A percentile compares a stretch with the other conserved stretches of the same genome.
These are phyloP conservation scores for Ambrosiella beaveri DNA, from an alignment of 2,329 filamentous ascomycete species.

Conservation along the genomic window DNA sequence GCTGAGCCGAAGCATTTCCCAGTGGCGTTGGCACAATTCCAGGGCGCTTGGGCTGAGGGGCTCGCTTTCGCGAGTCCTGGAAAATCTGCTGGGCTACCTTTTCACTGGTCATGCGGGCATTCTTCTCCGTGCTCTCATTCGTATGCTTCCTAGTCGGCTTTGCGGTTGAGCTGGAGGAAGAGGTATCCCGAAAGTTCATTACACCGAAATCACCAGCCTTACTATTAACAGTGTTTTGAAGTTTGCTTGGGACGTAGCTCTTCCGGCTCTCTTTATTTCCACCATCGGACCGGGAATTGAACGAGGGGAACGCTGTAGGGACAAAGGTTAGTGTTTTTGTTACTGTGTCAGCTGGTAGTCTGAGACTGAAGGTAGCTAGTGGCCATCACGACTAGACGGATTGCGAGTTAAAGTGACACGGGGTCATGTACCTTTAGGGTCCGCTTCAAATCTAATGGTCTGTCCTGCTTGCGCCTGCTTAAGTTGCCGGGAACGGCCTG, in stretches of 20 bases:
- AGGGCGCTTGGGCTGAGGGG: not conserved
- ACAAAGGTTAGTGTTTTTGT: constrained; percentile 1
- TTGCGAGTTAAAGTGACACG: too few species aligned
- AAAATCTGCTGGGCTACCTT: constrained; percentile 40
- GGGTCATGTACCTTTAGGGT: too few species aligned
- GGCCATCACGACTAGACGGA: too few species aligned
- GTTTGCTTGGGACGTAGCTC: constrained; percentile 43
- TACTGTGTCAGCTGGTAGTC: too few species aligned
- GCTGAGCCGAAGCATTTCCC: not conserved
- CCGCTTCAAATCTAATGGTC: too few species aligned
- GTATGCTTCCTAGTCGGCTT: constrained; percentile 14
- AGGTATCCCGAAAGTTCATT: constrained; percentile 33
- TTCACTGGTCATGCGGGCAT: constrained; percentile 44
- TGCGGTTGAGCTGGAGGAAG: constrained; percentile 20
- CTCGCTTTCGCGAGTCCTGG: constrained; percentile 21
- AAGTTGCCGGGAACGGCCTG: too few species aligned
- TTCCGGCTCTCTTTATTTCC: constrained; percentile 16
- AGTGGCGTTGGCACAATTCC: not conserved
- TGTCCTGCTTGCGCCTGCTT: too few species aligned
- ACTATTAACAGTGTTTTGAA: constrained; percentile 39
- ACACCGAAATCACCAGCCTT: constrained; percentile 45
- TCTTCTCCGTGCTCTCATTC: constrained; percentile 28
- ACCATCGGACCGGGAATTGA: constrained; percentile 4
- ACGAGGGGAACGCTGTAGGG: constrained; percentile 7
- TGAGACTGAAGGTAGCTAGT: too few species aligned